These are phyloP conservation scores for Poronia punctata DNA, from an alignment of 495 filamentous ascomycete species.

Conservation along the genomic window DNA sequence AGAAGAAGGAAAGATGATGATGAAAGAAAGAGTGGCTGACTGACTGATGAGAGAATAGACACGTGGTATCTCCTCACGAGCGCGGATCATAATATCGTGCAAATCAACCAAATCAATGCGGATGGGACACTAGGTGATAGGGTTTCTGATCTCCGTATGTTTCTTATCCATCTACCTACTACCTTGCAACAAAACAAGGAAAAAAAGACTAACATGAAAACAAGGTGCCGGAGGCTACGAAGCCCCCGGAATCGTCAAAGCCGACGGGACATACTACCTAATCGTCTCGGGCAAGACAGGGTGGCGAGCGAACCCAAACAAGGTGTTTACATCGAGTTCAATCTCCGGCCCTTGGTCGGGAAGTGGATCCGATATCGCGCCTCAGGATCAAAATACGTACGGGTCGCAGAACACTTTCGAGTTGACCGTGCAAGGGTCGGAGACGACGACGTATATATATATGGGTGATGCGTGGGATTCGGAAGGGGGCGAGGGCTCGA, in stretches of 20 bases:
- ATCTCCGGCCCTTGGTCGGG: slow-evolving; percentile 33
- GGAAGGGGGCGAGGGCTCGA: slow-evolving; percentile 31
- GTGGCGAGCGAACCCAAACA: slow-evolving; percentile 37
- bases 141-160: slow-evolving; percentile 24
- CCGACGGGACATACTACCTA: slow-evolving; percentile 33
- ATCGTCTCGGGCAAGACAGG: slow-evolving; percentile 40
- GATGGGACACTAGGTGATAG: slow-evolving; percentile 30
- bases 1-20: background rate
- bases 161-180: background rate
- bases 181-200: background rate
- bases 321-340: slow-evolving; percentile 32
- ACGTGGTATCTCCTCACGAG: slow-evolving; percentile 40
- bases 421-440: slow-evolving; percentile 31
- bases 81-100: slow-evolving; percentile 41
- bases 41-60: slow-evolving; percentile 12
- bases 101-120: slow-evolving; percentile 38
- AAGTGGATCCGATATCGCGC: slow-evolving; percentile 33
- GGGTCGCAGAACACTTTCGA: slow-evolving; percentile 41
- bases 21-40: slow-evolving; percentile 2
- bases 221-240: slow-evolving; percentile 33
- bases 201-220: background rate
- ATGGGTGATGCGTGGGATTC: slow-evolving; percentile 42
- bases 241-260: slow-evolving; percentile 38
- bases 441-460: slow-evolving; percentile 37
- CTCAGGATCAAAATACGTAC: slow-evolving; percentile 36